A percentile compares a stretch with the other conserved stretches of the same genome.
Evolutionary conservation across 192 early-diverging fungal species (phyloP).

Genomic region (Rhizoclosmatium sp.): DNA sequence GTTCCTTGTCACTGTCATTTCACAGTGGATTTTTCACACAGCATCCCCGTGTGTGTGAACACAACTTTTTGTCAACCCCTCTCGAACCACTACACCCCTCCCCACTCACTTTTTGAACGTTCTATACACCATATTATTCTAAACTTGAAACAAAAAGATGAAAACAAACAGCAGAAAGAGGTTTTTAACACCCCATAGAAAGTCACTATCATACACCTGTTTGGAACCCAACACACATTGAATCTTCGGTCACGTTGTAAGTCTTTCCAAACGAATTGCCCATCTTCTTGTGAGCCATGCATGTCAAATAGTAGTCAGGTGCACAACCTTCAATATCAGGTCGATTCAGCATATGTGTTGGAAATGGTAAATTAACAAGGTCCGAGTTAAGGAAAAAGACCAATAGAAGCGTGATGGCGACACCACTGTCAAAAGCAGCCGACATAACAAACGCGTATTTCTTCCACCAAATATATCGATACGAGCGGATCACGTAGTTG

Average conservation of each 20-base stretch:
- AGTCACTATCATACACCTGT: neutral
- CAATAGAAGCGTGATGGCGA: constrained; percentile 44
- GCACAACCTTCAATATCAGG: constrained; percentile 28
- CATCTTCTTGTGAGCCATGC: constrained; percentile 19
- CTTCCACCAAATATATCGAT: constrained; percentile 55
- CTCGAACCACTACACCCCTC: too few relatives aligned
- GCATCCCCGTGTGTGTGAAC: too few relatives aligned
- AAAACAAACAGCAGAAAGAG: too few relatives aligned
- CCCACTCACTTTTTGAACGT: too few relatives aligned
- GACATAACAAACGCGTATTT: constrained; percentile 76
- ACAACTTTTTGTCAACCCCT: too few relatives aligned
- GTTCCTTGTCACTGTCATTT: too few relatives aligned
- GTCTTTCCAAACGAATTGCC: constrained; percentile 17
- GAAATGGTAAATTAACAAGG: constrained; percentile 16
- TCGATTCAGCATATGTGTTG: neutral
- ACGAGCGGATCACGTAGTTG: constrained; percentile 26
- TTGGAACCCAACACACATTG: neutral
- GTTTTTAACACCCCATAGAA: too few relatives aligned
- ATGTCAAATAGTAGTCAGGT: constrained; percentile 19
- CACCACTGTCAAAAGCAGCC: constrained; percentile 67
- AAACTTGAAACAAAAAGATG: too few relatives aligned
- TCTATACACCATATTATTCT: too few relatives aligned
- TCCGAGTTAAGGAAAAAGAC: constrained; percentile 13
- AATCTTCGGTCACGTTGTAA: constrained; percentile 9
- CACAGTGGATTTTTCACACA: too few relatives aligned